phyloP scores from a whole-genome alignment of 805 yeast genomes.

The Wickerhamiella siamensis region DNA sequence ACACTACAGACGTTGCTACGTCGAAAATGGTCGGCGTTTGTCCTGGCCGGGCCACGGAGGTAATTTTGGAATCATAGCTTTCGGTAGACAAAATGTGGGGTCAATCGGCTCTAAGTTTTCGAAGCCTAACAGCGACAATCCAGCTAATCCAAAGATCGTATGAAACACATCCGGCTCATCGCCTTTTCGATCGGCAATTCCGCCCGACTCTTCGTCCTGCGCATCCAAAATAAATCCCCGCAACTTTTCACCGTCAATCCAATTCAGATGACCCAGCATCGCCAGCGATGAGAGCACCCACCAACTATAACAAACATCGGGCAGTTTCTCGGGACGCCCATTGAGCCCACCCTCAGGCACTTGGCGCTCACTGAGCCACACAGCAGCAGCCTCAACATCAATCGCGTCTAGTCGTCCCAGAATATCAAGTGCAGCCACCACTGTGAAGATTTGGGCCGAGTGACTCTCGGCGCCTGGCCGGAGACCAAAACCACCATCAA shows the following conservation, averaged over 20 bases:
- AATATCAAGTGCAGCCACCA: conserved; percentile 68
- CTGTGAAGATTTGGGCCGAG: conserved; percentile 66
- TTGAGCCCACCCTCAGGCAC: conserved; percentile 78
- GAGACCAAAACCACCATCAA: conserved; percentile 92
- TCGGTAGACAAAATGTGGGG: conserved; percentile 80
- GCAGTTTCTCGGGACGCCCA: conserved; percentile 89
- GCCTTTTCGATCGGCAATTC: conserved; percentile 82
- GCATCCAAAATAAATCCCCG: conserved; percentile 54
- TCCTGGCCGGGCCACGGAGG: background rate
- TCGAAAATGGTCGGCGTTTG: background rate
- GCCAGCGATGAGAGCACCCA: conserved; percentile 79
- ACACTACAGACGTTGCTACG: background rate
- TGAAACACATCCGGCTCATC: conserved; percentile 90
- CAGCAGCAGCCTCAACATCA: conserved; percentile 32
- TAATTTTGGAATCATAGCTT: conserved; percentile 25
- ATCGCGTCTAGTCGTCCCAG: conserved; percentile 39
- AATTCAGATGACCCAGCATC: conserved; percentile 48
- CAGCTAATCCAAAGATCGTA: conserved; percentile 81
- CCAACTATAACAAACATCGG: conserved; percentile 98
- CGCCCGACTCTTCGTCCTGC: conserved; percentile 72
- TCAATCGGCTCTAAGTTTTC: conserved; percentile 50
- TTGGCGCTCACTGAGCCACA: conserved; percentile 92
- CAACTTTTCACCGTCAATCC: conserved; percentile 60
- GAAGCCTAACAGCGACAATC: conserved; percentile 59
- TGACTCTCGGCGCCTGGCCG: conserved; percentile 93